These are phyloP conservation scores for Rhamnella rubrinervis DNA, from an alignment of 331 rosid genomes.

Conservation along the genomic window DNA sequence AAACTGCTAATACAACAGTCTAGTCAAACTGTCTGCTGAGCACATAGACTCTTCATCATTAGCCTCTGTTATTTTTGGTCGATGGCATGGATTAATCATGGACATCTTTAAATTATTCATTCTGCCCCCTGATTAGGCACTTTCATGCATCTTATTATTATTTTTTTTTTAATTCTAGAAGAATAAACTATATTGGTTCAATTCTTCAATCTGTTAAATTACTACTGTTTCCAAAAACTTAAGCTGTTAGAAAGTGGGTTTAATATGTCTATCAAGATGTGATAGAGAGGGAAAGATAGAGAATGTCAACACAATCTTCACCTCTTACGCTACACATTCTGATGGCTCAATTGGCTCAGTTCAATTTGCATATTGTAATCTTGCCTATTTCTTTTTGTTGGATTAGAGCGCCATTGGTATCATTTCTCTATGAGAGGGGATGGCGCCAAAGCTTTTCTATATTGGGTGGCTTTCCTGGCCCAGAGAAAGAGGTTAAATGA, in stretches of 20 bases:
- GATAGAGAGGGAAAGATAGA: too few relatives aligned
- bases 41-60: too few relatives aligned
- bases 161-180: too few relatives aligned
- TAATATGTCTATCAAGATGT: too few relatives aligned
- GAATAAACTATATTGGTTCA: not conserved
- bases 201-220: not conserved
- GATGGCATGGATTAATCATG: not conserved
- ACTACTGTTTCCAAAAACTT: too few relatives aligned
- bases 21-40: too few relatives aligned
- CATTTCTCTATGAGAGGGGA: slow-evolving; percentile 92
- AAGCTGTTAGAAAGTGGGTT: too few relatives aligned
- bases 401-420: slow-evolving; percentile 70
- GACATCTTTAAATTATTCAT: not conserved
- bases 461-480: slow-evolving; percentile 85
- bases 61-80: not conserved
- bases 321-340: not conserved
- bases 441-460: slow-evolving; percentile 86
- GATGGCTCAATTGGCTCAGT: not conserved
- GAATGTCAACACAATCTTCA: not conserved
- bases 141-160: too few relatives aligned
- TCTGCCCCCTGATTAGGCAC: too few relatives aligned
- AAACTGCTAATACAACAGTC: too few relatives aligned
- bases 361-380: slow-evolving; percentile 14
- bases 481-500: slow-evolving; percentile 76
- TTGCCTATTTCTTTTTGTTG: slow-evolving; percentile 28